Evolutionary conservation across 2,329 filamentous ascomycete genomes (phyloP), one percentile per base, ranked within the genome.

Genomic region (Calonectria pteridis): DNA sequence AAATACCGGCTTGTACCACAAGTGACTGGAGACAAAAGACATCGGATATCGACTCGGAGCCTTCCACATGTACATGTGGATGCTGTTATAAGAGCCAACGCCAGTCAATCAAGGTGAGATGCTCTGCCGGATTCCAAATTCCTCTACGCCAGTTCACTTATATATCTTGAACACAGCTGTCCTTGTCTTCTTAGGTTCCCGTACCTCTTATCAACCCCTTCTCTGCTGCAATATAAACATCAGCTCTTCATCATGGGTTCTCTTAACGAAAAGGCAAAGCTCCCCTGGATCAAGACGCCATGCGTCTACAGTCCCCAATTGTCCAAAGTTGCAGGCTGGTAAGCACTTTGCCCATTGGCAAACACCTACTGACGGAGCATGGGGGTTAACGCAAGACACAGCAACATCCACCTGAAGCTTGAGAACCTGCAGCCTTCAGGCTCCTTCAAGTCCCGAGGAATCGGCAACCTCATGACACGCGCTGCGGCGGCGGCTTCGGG

Each of bases 381-480:
- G 35, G 33, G 29, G 55, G 70, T 59, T 33, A 37, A 58, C 66
- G 72, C 68, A 72, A 29, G 49, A 35, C 26, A 14, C 74, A 89
- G 94, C 87, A 93, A 94, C 86, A 91, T 97, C 83, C 94, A 94
- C 84, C 91, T 97, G 80, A 97, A 97, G 84, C 91, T 97, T 75
- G 95, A 97, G 80, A 94, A 94, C 82, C 90, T 95, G 69, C 95
- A 98, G 81, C 95, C 95, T 6, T 94, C 93, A 28, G 94, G 94
- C 76, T 96, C 94, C 49, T 98, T 97, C 91, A 97, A 97, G 84
- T 96, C 94, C 59, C 90, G 91, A 77, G 94, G 93, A 35, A 91
- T 96, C 74, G 94, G 94, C 64, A 91, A 94, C 83, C 89, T 94
- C 82, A 92, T 95, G 81, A 85, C 86, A 71, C 81, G 81, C 67